Conservation (phyloP, 1,139 yeast species). For the Diutina sp. region DNA sequence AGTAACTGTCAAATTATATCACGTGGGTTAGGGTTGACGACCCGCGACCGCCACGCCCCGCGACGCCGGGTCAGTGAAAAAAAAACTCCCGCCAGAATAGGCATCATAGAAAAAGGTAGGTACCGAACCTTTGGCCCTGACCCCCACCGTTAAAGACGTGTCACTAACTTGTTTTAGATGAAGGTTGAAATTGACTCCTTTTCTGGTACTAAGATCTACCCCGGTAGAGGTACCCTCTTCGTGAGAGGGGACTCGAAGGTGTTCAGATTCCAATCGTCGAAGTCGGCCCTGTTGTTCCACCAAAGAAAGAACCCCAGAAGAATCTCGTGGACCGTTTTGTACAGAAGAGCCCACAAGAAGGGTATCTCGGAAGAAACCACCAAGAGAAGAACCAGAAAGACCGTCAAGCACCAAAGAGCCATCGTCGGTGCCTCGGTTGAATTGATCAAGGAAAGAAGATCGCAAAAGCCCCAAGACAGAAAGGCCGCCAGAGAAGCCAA, state of each 20-base stretch:
- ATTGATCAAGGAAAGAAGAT: conserved; percentile 95
- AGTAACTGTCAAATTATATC: not conserved
- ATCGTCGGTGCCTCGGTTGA: conserved; percentile 99
- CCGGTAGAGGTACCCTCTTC: conserved; percentile 99
- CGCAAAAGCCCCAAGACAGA: conserved; percentile 93
- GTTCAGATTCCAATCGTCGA: conserved; percentile 98
- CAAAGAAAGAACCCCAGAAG: conserved; percentile 99
- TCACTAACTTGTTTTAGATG: conserved; percentile 30
- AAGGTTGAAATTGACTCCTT: conserved; percentile 99
- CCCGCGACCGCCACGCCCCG: not conserved
- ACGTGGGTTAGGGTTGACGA: not conserved
- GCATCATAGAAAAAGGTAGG: conserved; percentile 1
- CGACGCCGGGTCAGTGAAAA: not conserved
- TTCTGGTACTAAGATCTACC: conserved; percentile 99
- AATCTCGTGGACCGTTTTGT: conserved; percentile 98
- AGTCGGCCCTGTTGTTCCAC: conserved; percentile 95
- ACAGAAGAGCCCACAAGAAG: conserved; percentile 99
- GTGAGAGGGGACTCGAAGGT: conserved; percentile 99
- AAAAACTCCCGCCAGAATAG: not conserved
- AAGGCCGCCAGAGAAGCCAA: conserved; percentile 94
- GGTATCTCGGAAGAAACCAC: conserved; percentile 97
- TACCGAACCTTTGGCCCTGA: not conserved
- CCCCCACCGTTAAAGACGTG: not conserved
- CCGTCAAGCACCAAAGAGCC: conserved; percentile 98
- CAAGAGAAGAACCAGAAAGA: conserved; percentile 95